phyloP scores from a whole-genome alignment of 352 stramenopile genomes.

The Globisporangium recalcitrans region DNA sequence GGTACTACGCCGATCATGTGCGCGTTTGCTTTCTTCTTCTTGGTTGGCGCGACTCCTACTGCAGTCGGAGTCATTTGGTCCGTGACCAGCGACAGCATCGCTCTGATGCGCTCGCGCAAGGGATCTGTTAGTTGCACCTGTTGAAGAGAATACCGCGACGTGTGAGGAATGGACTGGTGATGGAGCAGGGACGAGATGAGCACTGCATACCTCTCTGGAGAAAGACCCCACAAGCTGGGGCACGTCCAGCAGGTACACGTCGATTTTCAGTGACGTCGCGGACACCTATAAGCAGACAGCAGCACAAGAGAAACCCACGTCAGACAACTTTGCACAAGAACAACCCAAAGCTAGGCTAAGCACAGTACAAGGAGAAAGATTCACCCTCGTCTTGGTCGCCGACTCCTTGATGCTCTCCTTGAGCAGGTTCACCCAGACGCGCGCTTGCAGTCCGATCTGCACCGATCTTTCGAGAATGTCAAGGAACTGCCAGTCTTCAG shows the following conservation, averaged over 20 bases:
- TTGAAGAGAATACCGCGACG: not conserved
- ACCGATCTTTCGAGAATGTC: slow-evolving; percentile 18
- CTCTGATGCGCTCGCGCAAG: slow-evolving; percentile 25
- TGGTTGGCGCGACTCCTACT: slow-evolving; percentile 7
- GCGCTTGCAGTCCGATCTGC: slow-evolving; percentile 17
- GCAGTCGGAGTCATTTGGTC: slow-evolving; percentile 26
- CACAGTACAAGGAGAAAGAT: not conserved
- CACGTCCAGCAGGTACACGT: slow-evolving; percentile 61
- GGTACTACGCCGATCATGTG: slow-evolving; percentile 49
- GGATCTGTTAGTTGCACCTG: slow-evolving; percentile 24
- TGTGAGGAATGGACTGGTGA: not conserved
- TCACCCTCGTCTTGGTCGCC: slow-evolving; percentile 37
- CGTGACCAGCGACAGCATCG: slow-evolving; percentile 35
- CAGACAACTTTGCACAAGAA: not conserved
- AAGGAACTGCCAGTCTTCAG: not conserved
- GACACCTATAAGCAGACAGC: slow-evolving; percentile 26
- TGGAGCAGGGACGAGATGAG: too few species aligned
- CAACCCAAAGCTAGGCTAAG: not conserved
- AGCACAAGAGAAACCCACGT: slow-evolving; percentile 5
- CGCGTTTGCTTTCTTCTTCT: slow-evolving; percentile 19
- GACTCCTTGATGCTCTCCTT: slow-evolving; percentile 39
- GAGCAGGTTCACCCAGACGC: slow-evolving; percentile 34
- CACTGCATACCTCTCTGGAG: slow-evolving; percentile 37
- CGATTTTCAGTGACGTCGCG: slow-evolving; percentile 50
- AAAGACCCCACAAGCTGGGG: slow-evolving; percentile 30